A percentile compares a stretch with the other conserved stretches of the same genome.
These are phyloP conservation scores for Nigrograna mackinnonii DNA, from an alignment of 2,329 filamentous ascomycete genomes.

Conservation along the genomic window DNA sequence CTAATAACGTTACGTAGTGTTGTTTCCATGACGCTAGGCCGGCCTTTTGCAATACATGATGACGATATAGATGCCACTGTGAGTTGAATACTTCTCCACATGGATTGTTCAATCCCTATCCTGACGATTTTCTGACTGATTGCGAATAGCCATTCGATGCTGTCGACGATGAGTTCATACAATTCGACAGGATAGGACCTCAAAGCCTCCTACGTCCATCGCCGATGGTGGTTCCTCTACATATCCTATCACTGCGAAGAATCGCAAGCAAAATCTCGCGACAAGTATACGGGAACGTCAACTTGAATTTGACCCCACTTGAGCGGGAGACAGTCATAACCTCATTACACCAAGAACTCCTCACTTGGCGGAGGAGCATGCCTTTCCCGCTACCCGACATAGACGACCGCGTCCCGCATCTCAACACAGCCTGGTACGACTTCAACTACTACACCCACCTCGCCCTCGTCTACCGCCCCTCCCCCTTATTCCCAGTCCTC, in stretches of 20 bases:
- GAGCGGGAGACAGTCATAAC: constrained; percentile 32
- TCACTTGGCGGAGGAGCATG: constrained; percentile 46
- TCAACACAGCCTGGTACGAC: constrained; percentile 51
- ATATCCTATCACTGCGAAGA: constrained; percentile 46
- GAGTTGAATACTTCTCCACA: too few relatives aligned
- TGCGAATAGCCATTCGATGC: constrained; percentile 44
- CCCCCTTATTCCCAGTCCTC: constrained; percentile 45
- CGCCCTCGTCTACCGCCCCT: constrained; percentile 50
- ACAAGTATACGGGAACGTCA: constrained; percentile 41
- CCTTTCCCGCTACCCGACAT: constrained; percentile 23
- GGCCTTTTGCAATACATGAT: constrained; percentile 52
- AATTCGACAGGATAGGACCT: background rate
- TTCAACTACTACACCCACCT: constrained; percentile 54
- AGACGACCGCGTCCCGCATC: constrained; percentile 42
- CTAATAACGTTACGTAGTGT: constrained; percentile 37
- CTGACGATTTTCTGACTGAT: too few relatives aligned
- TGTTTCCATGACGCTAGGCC: constrained; percentile 49
- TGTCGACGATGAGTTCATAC: constrained; percentile 39
- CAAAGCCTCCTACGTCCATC: background rate
- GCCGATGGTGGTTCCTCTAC: constrained; percentile 43
- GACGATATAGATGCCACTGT: constrained; percentile 51
- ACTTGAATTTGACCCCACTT: background rate
- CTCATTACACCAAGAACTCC: constrained; percentile 44
- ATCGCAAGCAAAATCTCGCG: constrained; percentile 48
- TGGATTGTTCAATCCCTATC: too few relatives aligned